Evolutionary conservation across 2,329 filamentous ascomycete species (phyloP).

Genomic region (Cytospora schulzeri): DNA sequence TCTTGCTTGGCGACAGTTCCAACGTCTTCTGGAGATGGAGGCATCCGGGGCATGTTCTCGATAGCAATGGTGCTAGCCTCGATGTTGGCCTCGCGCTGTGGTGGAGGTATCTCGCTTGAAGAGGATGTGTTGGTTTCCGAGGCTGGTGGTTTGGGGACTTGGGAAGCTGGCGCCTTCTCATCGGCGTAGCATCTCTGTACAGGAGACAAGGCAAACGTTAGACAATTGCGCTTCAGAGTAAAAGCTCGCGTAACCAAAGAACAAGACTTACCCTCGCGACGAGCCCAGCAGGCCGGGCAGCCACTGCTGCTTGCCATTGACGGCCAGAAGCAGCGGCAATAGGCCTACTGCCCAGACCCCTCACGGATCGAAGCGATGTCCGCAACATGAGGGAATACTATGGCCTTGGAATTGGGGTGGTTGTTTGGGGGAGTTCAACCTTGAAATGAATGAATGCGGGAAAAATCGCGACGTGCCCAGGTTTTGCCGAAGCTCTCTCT

Average conservation of each 20-base stretch:
- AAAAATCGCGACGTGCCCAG: constrained; percentile 28
- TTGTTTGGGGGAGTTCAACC: constrained; percentile 20
- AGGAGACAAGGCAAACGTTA: constrained; percentile 1
- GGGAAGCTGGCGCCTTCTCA: constrained; percentile 51
- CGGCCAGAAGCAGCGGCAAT: constrained; percentile 54
- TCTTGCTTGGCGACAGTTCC: constrained; percentile 12
- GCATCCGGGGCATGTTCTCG: constrained; percentile 44
- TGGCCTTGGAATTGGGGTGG: constrained; percentile 37
- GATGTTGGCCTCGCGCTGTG: constrained; percentile 40
- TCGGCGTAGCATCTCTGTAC: constrained; percentile 61
- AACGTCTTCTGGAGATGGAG: constrained; percentile 40
- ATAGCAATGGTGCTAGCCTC: constrained; percentile 42
- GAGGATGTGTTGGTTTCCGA: constrained; percentile 55
- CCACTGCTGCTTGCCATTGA: constrained; percentile 57
- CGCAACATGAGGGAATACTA: constrained; percentile 66
- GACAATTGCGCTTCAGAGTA: constrained; percentile 28
- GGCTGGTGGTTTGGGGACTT: constrained; percentile 54
- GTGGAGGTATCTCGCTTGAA: constrained; percentile 43
- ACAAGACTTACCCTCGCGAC: constrained; percentile 42
- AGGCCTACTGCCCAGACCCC: constrained; percentile 59
- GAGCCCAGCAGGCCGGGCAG: constrained; percentile 41
- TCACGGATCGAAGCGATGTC: constrained; percentile 67
- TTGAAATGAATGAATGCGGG: constrained; percentile 18
- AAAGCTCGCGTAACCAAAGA: constrained; percentile 29
- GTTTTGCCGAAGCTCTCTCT: constrained; percentile 27